Conservation (phyloP, 768 basidiomycete species). For the Ramaria sp. region DNA sequence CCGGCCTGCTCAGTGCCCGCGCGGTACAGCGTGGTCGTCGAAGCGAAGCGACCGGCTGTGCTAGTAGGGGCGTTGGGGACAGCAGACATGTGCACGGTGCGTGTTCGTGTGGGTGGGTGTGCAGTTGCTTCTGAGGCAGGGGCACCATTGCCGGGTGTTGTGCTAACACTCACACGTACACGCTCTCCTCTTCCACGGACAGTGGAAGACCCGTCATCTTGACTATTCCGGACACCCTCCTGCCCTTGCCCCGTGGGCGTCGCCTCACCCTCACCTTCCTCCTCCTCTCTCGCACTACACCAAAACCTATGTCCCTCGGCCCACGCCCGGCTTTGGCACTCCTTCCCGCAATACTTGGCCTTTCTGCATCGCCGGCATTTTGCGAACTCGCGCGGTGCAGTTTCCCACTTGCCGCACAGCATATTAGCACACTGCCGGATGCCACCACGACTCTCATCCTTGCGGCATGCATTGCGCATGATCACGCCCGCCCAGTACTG, state of each 20-base stretch:
- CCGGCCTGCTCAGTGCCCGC: not conserved
- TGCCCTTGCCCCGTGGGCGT: not conserved
- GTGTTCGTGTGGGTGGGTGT: not conserved
- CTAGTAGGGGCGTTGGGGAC: not conserved
- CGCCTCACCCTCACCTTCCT: conserved; percentile 10
- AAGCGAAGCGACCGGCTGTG: not conserved
- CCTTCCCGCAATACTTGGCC: conserved; percentile 97
- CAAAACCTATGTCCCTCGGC: conserved; percentile 93
- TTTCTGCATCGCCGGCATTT: conserved; percentile 94
- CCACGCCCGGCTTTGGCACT: conserved; percentile 95
- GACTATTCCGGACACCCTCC: not conserved
- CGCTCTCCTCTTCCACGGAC: not conserved
- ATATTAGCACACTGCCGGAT: conserved; percentile 97
- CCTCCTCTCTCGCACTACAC: conserved; percentile 62
- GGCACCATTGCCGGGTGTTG: not conserved
- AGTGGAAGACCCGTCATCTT: not conserved
- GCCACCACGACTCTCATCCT: conserved; percentile 87
- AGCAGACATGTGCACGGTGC: not conserved
- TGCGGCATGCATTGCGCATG: conserved; percentile 98
- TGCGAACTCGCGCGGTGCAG: conserved; percentile 87
- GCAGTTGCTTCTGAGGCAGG: not conserved
- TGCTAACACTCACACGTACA: not conserved
- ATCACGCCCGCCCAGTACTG: conserved; percentile 99
- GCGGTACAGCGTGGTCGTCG: not conserved
- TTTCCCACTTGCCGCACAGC: conserved; percentile 94